These are phyloP conservation scores for Psilocybe cyanescens DNA, from an alignment of 768 basidiomycete species.

Conservation along the genomic window DNA sequence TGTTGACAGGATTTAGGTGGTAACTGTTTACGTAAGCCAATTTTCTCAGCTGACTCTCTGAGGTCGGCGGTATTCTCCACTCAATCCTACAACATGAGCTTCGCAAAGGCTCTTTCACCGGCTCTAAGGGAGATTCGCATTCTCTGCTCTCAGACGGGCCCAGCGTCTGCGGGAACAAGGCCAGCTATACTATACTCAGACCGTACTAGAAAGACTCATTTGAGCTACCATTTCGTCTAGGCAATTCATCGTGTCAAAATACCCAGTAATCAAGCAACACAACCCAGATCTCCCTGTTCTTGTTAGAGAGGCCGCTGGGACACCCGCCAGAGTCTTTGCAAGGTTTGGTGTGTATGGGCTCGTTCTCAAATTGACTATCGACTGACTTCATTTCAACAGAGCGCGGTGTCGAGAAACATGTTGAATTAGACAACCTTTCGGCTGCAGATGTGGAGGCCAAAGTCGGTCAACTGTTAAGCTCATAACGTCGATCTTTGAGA, in stretches of 20 bases:
- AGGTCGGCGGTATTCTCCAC: constrained; percentile 12
- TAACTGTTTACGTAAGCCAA: constrained; percentile 39
- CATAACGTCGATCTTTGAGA: constrained; percentile 30
- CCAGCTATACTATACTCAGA: constrained; percentile 32
- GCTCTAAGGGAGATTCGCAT: constrained; percentile 81
- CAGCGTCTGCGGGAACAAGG: constrained; percentile 82
- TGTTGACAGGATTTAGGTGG: constrained; percentile 36
- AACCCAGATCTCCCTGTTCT: constrained; percentile 88
- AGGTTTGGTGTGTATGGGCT: constrained; percentile 72
- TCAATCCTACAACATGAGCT: constrained; percentile 39
- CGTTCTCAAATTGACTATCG: constrained; percentile 5
- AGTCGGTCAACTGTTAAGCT: constrained; percentile 63
- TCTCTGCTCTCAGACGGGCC: constrained; percentile 76
- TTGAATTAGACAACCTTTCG: constrained; percentile 78
- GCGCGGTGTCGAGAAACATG: constrained; percentile 79
- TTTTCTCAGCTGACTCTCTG: constrained; percentile 13
- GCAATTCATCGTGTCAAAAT: constrained; percentile 78
- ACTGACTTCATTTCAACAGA: constrained; percentile 45
- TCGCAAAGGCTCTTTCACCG: constrained; percentile 77
- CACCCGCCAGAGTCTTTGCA: constrained; percentile 83
- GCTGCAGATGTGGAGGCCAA: constrained; percentile 72
- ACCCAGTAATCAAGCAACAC: constrained; percentile 76
- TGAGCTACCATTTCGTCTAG: constrained; percentile 38
- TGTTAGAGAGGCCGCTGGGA: constrained; percentile 79
- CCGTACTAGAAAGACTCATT: constrained; percentile 10